Conservation (phyloP, 225 moss, liverwort and hornwort species). For the Thuidium tamariscinum region DNA sequence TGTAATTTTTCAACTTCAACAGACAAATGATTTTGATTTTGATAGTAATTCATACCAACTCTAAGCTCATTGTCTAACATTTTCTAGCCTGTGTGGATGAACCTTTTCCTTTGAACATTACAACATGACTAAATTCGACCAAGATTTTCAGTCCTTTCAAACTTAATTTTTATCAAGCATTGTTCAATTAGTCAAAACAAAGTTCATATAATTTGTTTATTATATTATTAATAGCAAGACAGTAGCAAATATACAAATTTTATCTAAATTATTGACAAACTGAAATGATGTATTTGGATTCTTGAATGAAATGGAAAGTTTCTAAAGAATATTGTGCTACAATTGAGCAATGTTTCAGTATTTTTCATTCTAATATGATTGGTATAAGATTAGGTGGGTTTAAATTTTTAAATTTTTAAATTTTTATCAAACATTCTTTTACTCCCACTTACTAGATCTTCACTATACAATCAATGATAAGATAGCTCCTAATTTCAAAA, state of each 20-base stretch:
- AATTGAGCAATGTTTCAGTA: not conserved
- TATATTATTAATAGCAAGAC: not conserved
- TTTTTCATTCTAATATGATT: not conserved
- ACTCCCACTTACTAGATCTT: not conserved
- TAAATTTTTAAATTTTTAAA: not conserved
- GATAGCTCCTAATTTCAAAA: not conserved
- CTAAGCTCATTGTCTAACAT: not conserved
- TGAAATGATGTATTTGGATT: no score
- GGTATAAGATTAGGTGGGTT: no score
- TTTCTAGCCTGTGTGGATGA: no score
- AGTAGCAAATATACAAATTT: fast-evolving
- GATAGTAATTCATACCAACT: not conserved
- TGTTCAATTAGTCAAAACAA: not conserved
- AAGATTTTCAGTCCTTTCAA: no score
- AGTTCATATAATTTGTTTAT: not conserved
- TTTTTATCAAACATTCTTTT: not conserved
- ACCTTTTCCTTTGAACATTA: not conserved
- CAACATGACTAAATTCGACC: fast-evolving
- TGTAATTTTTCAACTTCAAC: not conserved
- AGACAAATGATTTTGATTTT: not conserved
- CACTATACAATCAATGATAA: not conserved
- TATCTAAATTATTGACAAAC: no score
- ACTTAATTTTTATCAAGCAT: no score
- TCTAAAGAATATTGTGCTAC: not conserved
- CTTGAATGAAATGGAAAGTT: not conserved